Evolutionary conservation across 139 green algal species (phyloP).

Genomic region (Micractinium conductrix): DNA sequence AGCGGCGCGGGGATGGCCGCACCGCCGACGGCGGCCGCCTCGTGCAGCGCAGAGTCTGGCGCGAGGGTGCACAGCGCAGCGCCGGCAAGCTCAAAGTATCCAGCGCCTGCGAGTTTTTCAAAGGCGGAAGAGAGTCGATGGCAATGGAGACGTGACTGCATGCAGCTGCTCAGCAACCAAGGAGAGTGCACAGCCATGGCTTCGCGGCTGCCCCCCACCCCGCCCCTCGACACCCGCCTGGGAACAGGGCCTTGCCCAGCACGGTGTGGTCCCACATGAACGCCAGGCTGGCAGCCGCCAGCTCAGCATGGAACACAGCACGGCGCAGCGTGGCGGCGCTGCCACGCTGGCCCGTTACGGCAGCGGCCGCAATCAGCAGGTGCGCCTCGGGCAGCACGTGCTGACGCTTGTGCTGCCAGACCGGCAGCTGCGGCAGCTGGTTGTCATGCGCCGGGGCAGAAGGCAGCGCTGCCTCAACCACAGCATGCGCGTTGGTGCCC

Average conservation of each 20-base stretch:
- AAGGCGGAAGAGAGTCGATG: too few relatives aligned
- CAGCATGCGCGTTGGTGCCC: slow-evolving; percentile 55
- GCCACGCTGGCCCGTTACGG: background rate
- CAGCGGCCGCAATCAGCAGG: slow-evolving; percentile 14
- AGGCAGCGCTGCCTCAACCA: background rate
- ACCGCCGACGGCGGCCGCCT: background rate
- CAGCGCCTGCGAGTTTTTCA: slow-evolving; percentile 47
- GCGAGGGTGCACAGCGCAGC: slow-evolving; percentile 17
- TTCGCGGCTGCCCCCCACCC: too few relatives aligned
- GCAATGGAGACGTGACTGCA: background rate
- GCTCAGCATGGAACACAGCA: slow-evolving; percentile 45
- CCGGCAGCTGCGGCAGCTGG: too few relatives aligned
- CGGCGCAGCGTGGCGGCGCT: background rate
- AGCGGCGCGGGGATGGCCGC: slow-evolving; percentile 38
- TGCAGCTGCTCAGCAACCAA: too few relatives aligned
- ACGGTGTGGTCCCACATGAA: slow-evolving; percentile 84
- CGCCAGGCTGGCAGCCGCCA: slow-evolving; percentile 47
- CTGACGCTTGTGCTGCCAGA: slow-evolving; percentile 33
- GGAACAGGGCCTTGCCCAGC: slow-evolving; percentile 58
- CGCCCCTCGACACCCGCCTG: slow-evolving; percentile 32
- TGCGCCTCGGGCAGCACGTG: slow-evolving; percentile 40
- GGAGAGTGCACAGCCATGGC: too few relatives aligned
- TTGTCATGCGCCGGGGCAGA: background rate
- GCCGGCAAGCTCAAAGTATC: slow-evolving; percentile 46
- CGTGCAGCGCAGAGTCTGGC: background rate